phyloP scores from a whole-genome alignment of 345 rosid genomes.

The Eucalyptus dawsonii region DNA sequence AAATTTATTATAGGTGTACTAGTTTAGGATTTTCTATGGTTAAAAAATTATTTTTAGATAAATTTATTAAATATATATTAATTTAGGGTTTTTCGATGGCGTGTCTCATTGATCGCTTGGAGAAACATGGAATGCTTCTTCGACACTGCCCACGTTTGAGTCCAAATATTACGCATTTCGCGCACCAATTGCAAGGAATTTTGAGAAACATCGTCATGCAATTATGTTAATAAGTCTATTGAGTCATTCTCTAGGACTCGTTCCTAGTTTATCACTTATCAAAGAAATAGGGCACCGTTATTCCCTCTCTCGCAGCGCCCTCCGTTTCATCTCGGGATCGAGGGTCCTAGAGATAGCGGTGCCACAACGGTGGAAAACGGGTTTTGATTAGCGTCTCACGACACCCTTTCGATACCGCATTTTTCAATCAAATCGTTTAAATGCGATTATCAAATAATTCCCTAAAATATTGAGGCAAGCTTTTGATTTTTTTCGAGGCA shows the following conservation, averaged over 20 bases:
- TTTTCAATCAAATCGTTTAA: not conserved
- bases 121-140: not conserved
- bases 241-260: not conserved
- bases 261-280: not conserved
- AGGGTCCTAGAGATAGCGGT: not conserved
- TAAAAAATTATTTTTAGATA: too few species aligned
- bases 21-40: rapidly evolving
- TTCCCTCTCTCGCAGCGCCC: not conserved
- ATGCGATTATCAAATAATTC: not conserved
- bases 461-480: not conserved
- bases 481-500: not conserved
- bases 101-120: not conserved
- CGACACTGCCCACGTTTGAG: not conserved
- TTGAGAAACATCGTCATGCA: not conserved
- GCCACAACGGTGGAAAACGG: not conserved
- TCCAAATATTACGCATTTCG: not conserved
- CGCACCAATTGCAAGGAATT: not conserved
- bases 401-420: not conserved
- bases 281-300: not conserved
- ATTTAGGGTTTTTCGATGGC: too few species aligned
- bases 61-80: too few species aligned
- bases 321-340: not conserved
- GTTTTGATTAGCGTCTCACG: not conserved
- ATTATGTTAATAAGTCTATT: not conserved
- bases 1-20: rapidly evolving